These are phyloP conservation scores for Favolaschia claudopus DNA, from an alignment of 768 basidiomycete genomes.

Conservation along the genomic window DNA sequence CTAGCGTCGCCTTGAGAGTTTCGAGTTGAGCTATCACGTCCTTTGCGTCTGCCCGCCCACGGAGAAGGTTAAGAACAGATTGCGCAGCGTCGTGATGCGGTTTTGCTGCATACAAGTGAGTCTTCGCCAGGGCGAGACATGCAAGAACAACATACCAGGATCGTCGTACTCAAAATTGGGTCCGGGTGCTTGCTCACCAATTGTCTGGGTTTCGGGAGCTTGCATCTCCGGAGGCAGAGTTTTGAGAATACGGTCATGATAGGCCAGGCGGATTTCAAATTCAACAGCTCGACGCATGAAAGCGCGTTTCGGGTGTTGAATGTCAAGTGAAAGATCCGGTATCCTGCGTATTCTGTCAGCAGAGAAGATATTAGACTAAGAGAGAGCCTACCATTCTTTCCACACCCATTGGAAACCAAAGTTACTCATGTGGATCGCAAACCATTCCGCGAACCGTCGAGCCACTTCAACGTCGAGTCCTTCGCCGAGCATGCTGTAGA, in stretches of 20 bases:
- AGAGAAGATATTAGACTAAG: not conserved
- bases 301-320: conserved; percentile 84
- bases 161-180: conserved; percentile 88
- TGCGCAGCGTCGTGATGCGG: conserved; percentile 84
- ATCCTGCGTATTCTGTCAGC: conserved; percentile 60
- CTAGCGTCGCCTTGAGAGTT: conserved; percentile 68
- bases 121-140: not conserved
- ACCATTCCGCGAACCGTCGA: conserved; percentile 92
- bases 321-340: conserved; percentile 76
- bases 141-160: conserved; percentile 55
- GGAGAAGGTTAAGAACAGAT: conserved; percentile 78
- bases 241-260: conserved; percentile 90
- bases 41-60: conserved; percentile 80
- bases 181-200: conserved; percentile 76
- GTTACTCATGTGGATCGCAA: conserved; percentile 95
- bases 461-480: conserved; percentile 88
- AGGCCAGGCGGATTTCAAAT: conserved; percentile 89
- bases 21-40: conserved; percentile 83
- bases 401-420: conserved; percentile 99
- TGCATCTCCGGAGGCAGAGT: conserved; percentile 89
- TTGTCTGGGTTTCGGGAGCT: conserved; percentile 63
- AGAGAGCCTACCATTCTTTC: conserved; percentile 87
- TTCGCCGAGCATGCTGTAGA: conserved; percentile 81
- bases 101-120: conserved; percentile 56
- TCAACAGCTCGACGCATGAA: conserved; percentile 91